A percentile compares a stretch with the other conserved stretches of the same genome.
Conservation (phyloP, 2,329 filamentous ascomycete species). For the Akanthomyces muscarius region DNA sequence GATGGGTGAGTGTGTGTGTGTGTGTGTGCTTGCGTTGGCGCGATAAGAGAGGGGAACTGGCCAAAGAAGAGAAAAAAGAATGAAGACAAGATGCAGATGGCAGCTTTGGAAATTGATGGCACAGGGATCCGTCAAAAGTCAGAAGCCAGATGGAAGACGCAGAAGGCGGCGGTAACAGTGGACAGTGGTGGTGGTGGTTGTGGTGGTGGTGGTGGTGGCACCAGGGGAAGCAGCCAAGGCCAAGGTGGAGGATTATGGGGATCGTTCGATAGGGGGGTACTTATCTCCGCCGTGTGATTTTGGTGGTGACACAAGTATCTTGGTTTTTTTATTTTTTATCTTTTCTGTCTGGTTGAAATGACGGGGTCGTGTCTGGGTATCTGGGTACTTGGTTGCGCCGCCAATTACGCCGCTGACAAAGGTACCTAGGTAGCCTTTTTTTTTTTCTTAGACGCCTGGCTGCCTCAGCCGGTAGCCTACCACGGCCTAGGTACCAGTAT, state of each 20-base stretch:
- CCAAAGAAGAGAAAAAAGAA: neutral
- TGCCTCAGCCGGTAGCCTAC: neutral
- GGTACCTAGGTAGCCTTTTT: neutral
- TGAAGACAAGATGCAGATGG: conserved; percentile 1
- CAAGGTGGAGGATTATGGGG: neutral
- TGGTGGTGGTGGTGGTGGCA: neutral
- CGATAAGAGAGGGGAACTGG: neutral
- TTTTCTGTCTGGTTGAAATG: too few species aligned
- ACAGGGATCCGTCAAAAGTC: neutral
- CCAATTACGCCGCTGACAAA: neutral
- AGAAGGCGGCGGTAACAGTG: neutral
- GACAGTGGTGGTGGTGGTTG: neutral
- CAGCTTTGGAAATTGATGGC: neutral
- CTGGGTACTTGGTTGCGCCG: neutral
- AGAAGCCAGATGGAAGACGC: conserved; percentile 5
- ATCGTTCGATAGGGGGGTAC: neutral
- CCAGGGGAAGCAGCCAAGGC: neutral
- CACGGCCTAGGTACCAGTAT: too few species aligned
- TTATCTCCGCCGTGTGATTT: neutral
- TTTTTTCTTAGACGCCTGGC: neutral
- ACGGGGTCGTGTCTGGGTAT: too few species aligned
- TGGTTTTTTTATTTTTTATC: neutral
- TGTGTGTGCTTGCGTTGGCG: neutral
- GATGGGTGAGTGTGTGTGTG: too few species aligned
- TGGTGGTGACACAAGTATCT: neutral